Evolutionary conservation across 805 yeast genomes (phyloP).

Genomic region (Kluyveromyces dobzhanskii): DNA sequence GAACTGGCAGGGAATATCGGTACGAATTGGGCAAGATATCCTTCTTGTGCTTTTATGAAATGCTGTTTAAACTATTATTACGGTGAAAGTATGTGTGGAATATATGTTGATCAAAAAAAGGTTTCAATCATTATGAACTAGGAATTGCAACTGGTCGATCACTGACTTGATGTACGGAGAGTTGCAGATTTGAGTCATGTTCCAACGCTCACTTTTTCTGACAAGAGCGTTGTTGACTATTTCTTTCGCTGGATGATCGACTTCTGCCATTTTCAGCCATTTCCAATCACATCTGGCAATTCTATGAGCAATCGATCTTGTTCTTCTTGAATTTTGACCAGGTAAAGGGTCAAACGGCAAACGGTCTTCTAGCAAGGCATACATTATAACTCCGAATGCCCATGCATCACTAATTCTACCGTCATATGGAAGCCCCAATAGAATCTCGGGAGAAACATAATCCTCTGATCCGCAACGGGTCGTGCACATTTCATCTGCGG

Average conservation of each 20-base stretch:
- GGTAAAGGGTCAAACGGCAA: conserved; percentile 90
- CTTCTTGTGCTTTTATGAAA: no score
- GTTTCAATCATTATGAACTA: background rate
- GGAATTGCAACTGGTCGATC: conserved; percentile 7
- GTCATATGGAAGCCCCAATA: conserved; percentile 85
- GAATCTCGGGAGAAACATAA: conserved; percentile 88
- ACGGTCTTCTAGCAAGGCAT: conserved; percentile 74
- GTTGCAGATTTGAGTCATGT: conserved; percentile 17
- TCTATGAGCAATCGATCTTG: conserved; percentile 60
- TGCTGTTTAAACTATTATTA: no score
- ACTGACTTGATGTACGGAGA: conserved; percentile 14
- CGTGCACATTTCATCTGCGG: conserved; percentile 52
- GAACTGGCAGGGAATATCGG: no score
- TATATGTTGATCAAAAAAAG: no score
- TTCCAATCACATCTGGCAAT: conserved; percentile 91
- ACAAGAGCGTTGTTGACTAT: conserved; percentile 24
- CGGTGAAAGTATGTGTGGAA: no score
- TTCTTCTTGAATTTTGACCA: conserved; percentile 29
- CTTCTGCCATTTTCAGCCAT: conserved; percentile 51
- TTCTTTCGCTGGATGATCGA: conserved; percentile 19
- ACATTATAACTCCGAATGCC: conserved; percentile 91
- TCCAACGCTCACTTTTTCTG: conserved; percentile 26
- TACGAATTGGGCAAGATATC: no score
- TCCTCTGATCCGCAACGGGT: conserved; percentile 97
- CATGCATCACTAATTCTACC: conserved; percentile 89